These are phyloP conservation scores for Phaffia tasmanica DNA, from an alignment of 768 basidiomycete genomes.

Conservation along the genomic window DNA sequence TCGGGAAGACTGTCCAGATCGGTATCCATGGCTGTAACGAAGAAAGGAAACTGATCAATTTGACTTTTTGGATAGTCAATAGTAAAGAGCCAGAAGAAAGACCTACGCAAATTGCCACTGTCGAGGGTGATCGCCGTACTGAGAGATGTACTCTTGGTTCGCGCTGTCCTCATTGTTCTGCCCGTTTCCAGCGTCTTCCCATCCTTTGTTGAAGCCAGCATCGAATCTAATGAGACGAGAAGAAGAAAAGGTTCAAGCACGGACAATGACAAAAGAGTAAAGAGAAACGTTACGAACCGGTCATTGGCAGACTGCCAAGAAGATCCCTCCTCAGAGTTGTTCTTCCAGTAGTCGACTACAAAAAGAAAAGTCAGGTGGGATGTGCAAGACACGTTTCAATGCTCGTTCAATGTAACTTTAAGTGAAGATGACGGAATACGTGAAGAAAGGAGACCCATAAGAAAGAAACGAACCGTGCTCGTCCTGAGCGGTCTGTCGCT, in stretches of 20 bases:
- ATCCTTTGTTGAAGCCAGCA: constrained; percentile 21
- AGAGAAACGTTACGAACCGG: background rate
- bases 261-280: background rate
- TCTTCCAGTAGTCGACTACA: constrained; percentile 13
- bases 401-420: background rate
- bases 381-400: background rate
- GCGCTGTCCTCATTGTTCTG: constrained; percentile 14
- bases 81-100: background rate
- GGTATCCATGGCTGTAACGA: background rate
- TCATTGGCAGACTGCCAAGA: constrained; percentile 11
- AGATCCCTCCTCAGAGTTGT: constrained; percentile 9
- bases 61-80: too few species aligned
- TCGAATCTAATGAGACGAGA: background rate
- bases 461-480: background rate
- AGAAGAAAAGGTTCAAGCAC: background rate
- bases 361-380: background rate
- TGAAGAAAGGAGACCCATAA: background rate
- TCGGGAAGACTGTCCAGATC: background rate
- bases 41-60: background rate
- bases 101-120: constrained; percentile 7
- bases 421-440: background rate
- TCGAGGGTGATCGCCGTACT: constrained; percentile 16
- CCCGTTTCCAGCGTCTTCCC: constrained; percentile 12
- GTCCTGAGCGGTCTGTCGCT: constrained; percentile 2
- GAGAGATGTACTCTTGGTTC: background rate